Evolutionary conservation across 2,329 filamentous ascomycete genomes (phyloP), one percentile per base, ranked within the genome.

Genomic region (Phialocephala subalpina): DNA sequence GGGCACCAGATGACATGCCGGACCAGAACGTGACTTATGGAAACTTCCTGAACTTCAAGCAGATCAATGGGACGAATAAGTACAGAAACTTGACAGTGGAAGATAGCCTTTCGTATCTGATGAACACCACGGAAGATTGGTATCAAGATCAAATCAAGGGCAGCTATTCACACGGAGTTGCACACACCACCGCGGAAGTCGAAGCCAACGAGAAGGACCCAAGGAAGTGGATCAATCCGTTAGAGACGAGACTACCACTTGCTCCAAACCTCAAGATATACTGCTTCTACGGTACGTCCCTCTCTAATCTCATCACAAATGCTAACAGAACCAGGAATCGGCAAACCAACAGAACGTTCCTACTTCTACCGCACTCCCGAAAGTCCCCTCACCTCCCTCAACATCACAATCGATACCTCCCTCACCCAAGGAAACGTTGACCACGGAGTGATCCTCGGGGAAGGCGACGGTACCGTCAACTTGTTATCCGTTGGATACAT

Each of bases 391-490:
- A 73, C 87, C n/a, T 88, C 86, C 20, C 82, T 93, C 20, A 93
- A 93, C 73, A 87, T 93, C 71, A 92, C 90, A 2, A 92, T 92
- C 45, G 90, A 93, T 73, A 91, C 89, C 0, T 82, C 81, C 0
- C 76, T 90, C 36, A 90, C 83, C 1, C 82, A 83, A 60, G 86
- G 83, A 18, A 82, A 84, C 2, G 83, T 89, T 4, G 94, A 99
- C 76, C 96, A 92, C 70, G 96, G 96, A 27, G 93, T 99, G n/a
- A 85, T 97, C 38, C 91, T 97, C 84, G 95, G 95, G 42, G 96
- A 98, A 78, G 96, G 96, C 3, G 96, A 99, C 73, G 96, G 96
- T 1, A 99, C 96, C 0, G 96, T 99, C 49, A 97, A 94, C 70
- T 80, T 99, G n/a, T 81, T 99, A 12, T 97, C 92, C 72, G 88